phyloP scores from a whole-genome alignment of 129 eudicot species.

The Daucus carota region DNA sequence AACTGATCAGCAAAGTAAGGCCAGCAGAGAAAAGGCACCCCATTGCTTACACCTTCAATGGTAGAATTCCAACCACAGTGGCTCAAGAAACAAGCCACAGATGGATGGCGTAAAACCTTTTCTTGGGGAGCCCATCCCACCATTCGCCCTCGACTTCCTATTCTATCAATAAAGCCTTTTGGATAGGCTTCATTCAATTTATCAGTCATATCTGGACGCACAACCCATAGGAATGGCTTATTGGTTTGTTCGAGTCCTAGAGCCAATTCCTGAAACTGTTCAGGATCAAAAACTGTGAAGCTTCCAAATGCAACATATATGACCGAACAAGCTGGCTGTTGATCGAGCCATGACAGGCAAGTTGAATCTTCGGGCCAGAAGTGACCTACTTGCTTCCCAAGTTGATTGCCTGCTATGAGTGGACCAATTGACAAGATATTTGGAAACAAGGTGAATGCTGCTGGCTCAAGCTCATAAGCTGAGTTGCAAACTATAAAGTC shows the following conservation, averaged over 20 bases:
- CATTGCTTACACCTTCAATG: constrained; percentile 25
- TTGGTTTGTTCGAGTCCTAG: constrained; percentile 31
- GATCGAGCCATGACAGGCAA: constrained; percentile 29
- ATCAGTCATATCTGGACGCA: constrained; percentile 18
- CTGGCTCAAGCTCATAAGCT: constrained; percentile 32
- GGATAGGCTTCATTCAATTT: constrained; percentile 18
- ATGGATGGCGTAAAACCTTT: constrained; percentile 28
- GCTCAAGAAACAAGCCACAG: constrained; percentile 33
- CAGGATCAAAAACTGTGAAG: constrained; percentile 11
- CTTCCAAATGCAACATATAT: constrained; percentile 37
- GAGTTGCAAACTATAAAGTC: constrained; percentile 38
- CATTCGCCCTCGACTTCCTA: constrained; percentile 18
- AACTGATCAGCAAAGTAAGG: constrained; percentile 32
- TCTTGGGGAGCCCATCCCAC: constrained; percentile 46
- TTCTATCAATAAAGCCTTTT: constrained; percentile 25
- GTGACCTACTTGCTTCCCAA: constrained; percentile 1
- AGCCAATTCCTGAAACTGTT: constrained; percentile 27
- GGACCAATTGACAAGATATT: constrained; percentile 25
- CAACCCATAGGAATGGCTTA: constrained; percentile 35
- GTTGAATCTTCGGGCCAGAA: constrained; percentile 21
- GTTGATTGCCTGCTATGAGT: background rate
- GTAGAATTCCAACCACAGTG: constrained; percentile 50
- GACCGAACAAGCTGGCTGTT: constrained; percentile 20
- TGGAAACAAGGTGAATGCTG: constrained; percentile 15
- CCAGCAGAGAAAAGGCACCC: constrained; percentile 40